phyloP scores from a whole-genome alignment of 805 yeast genomes.

The Yarrowia bubula region DNA sequence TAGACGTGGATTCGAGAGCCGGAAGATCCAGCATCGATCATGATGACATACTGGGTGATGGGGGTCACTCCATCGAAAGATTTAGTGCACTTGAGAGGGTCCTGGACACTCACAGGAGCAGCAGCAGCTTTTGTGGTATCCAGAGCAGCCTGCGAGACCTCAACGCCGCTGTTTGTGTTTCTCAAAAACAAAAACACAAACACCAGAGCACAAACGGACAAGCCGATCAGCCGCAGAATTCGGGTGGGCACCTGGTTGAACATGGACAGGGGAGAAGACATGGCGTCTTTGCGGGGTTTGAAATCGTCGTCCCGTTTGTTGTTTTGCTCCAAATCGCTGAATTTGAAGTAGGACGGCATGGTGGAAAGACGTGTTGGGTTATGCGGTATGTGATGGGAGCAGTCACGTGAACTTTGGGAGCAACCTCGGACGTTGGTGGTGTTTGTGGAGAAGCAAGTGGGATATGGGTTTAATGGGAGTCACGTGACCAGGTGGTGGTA shows the following conservation, averaged over 20 bases:
- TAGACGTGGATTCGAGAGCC: constrained; percentile 96
- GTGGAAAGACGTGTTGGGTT: background rate
- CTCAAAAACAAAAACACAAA: background rate
- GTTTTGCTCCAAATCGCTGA: constrained; percentile 25
- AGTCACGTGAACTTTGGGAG: constrained; percentile 19
- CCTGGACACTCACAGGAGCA: background rate
- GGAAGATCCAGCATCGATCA: constrained; percentile 98
- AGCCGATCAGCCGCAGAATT: background rate
- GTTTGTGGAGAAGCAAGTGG: background rate
- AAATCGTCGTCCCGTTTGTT: constrained; percentile 23
- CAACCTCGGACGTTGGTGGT: background rate
- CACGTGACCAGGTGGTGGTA: too few relatives aligned
- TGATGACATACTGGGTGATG: constrained; percentile 68
- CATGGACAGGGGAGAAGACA: constrained; percentile 15
- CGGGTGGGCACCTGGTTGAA: constrained; percentile 9
- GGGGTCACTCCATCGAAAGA: constrained; percentile 44
- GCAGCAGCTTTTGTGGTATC: background rate
- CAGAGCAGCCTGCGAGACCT: too few relatives aligned
- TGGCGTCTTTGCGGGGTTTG: constrained; percentile 20
- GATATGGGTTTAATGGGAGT: too few relatives aligned
- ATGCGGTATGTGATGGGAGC: background rate
- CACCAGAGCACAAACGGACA: background rate
- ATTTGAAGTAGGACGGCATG: constrained; percentile 27
- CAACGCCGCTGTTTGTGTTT: background rate
- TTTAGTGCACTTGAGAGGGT: constrained; percentile 35